These are phyloP conservation scores for Malassezia dermatis DNA, from an alignment of 1,284 basidiomycete genomes.

Conservation along the genomic window DNA sequence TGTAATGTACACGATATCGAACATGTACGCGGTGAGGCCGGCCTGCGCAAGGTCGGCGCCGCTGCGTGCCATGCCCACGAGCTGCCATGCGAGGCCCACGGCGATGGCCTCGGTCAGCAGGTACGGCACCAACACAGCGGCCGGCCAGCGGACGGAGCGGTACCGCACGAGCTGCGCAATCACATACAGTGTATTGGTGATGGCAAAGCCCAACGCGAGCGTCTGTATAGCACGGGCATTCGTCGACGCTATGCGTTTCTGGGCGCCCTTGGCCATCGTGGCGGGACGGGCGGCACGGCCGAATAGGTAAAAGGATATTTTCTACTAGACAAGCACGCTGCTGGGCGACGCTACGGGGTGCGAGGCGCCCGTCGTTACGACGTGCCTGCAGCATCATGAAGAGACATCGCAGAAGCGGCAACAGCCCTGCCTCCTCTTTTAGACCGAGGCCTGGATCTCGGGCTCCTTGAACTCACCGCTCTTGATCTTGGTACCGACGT, in stretches of 20 bases:
- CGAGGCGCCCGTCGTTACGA: neutral
- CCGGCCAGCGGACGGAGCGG: constrained; percentile 14
- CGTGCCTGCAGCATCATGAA: constrained; percentile 7
- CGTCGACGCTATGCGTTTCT: constrained; percentile 30
- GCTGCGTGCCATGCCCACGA: constrained; percentile 40
- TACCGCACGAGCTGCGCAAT: constrained; percentile 23
- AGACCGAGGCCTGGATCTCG: constrained; percentile 65
- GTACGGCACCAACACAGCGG: constrained; percentile 23
- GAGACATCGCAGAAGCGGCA: constrained; percentile 1
- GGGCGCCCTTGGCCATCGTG: constrained; percentile 19
- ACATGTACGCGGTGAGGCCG: constrained; percentile 48
- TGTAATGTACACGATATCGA: constrained; percentile 49
- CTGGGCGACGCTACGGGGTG: neutral
- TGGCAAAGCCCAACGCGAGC: constrained; percentile 34
- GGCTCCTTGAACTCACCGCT: constrained; percentile 84
- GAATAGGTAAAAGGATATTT: neutral
- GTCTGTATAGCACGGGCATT: constrained; percentile 30
- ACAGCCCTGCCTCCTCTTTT: constrained; percentile 19
- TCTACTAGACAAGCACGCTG: constrained; percentile 4
- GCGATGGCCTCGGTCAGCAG: constrained; percentile 39
- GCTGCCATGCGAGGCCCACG: constrained; percentile 28
- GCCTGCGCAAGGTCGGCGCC: constrained; percentile 42
- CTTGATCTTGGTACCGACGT: constrained; percentile 73
- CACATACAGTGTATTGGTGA: constrained; percentile 35
- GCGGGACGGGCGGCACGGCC: neutral